A percentile compares a stretch with the other conserved stretches of the same genome.
phyloP scores from a whole-genome alignment of 495 filamentous ascomycete species.

The Halenospora varia region DNA sequence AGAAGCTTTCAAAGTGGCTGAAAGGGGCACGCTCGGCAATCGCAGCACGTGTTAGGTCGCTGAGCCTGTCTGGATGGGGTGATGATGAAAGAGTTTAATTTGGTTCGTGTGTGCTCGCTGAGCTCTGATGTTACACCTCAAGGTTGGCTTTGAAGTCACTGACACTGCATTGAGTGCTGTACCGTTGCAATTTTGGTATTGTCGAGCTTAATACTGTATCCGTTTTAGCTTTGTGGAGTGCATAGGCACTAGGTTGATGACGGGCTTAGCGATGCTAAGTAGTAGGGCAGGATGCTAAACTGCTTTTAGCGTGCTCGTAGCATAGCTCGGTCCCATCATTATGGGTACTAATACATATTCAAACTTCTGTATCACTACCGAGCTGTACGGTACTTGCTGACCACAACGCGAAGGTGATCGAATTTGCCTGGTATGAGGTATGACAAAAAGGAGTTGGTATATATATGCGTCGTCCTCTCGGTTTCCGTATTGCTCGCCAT shows the following conservation, averaged over 20 bases:
- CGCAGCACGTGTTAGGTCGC: constrained; percentile 12
- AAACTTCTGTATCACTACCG: too few relatives aligned
- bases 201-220: not conserved
- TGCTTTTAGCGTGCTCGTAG: not conserved
- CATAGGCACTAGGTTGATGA: not conserved
- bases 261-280: not conserved
- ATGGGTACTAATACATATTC: too few relatives aligned
- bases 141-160: not conserved
- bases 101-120: not conserved
- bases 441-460: too few relatives aligned
- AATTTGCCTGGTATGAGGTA: too few relatives aligned
- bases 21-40: constrained; percentile 15
- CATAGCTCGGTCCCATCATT: not conserved
- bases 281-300: not conserved
- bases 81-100: constrained; percentile 1
- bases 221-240: not conserved
- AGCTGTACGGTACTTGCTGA: too few relatives aligned
- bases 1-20: constrained; percentile 19
- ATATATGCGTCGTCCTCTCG: too few relatives aligned
- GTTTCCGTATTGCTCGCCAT: too few relatives aligned
- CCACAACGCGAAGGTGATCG: too few relatives aligned
- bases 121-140: not conserved
- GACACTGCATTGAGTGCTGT: not conserved
- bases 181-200: not conserved
- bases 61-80: not conserved